These are phyloP conservation scores for Skeletonema grethae DNA, from an alignment of 108 stramenopile genomes.

Conservation along the genomic window DNA sequence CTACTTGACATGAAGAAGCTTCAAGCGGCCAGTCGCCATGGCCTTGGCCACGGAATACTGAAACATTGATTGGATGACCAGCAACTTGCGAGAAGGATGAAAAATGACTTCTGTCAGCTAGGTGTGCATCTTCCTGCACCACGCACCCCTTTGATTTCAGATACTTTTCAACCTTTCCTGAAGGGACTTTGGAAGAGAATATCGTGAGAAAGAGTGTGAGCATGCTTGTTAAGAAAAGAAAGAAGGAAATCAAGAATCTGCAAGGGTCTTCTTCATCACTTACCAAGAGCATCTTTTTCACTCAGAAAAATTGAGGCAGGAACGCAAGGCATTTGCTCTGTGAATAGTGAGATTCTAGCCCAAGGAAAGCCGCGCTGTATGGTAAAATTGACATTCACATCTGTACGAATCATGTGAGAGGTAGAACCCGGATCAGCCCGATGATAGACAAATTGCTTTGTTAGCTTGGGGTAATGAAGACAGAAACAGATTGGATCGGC, in stretches of 20 bases:
- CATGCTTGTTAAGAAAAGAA: too few species aligned
- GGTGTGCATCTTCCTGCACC: constrained; percentile 46
- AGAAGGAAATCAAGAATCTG: too few species aligned
- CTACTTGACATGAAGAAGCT: constrained; percentile 17
- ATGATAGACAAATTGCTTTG: constrained; percentile 81
- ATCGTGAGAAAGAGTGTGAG: too few species aligned
- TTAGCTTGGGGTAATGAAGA: constrained; percentile 71
- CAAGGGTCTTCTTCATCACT: neutral
- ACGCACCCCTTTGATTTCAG: constrained; percentile 61
- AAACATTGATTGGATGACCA: constrained; percentile 54
- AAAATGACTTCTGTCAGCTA: constrained; percentile 45
- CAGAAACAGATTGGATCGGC: constrained; percentile 90
- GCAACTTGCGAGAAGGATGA: constrained; percentile 29
- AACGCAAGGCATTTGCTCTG: constrained; percentile 70
- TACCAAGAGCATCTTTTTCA: constrained; percentile 67
- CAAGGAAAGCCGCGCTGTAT: constrained; percentile 87
- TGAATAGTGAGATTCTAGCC: constrained; percentile 78
- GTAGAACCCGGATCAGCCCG: constrained; percentile 79
- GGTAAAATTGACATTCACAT: constrained; percentile 83
- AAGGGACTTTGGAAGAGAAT: constrained; percentile 48
- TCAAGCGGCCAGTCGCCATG: constrained; percentile 66
- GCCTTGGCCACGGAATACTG: constrained; percentile 62
- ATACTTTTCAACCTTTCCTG: constrained; percentile 64
- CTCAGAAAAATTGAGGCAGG: constrained; percentile 76
- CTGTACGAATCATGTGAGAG: constrained; percentile 77